phyloP scores from a whole-genome alignment of 768 basidiomycete genomes.

The Gelatoporia subvermispora region DNA sequence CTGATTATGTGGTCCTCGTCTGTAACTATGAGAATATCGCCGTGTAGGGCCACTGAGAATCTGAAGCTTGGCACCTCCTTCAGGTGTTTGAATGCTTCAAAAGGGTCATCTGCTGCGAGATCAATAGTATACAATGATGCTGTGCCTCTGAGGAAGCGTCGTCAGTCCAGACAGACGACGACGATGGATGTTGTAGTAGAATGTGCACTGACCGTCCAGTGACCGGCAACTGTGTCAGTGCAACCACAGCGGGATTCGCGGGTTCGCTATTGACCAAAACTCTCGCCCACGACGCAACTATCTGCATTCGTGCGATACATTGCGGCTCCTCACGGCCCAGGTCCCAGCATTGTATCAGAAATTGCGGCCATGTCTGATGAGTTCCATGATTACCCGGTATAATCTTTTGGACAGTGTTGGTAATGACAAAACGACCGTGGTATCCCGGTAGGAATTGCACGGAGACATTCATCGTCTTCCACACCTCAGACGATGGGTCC shows the following conservation, averaged over 20 bases:
- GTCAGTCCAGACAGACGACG: background rate
- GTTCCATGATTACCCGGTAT: conserved; percentile 1
- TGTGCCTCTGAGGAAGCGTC: conserved; percentile 3
- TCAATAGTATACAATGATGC: conserved; percentile 8
- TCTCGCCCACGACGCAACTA: conserved; percentile 24
- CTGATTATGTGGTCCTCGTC: conserved; percentile 9
- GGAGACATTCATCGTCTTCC: conserved; percentile 33
- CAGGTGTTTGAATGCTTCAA: conserved; percentile 1
- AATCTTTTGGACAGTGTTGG: conserved; percentile 26
- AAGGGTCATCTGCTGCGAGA: background rate
- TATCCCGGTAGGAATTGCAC: conserved; percentile 43
- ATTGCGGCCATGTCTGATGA: conserved; percentile 17
- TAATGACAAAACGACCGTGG: conserved; percentile 43
- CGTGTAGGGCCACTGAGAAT: conserved; percentile 7
- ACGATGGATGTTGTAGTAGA: background rate
- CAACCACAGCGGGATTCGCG: conserved; percentile 30
- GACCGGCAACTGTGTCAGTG: conserved; percentile 23
- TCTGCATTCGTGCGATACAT: conserved; percentile 39
- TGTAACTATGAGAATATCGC: conserved; percentile 5
- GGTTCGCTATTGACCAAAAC: conserved; percentile 42
- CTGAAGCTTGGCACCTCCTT: conserved; percentile 9
- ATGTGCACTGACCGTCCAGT: background rate
- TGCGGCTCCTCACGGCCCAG: conserved; percentile 26
- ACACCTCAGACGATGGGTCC: conserved; percentile 8
- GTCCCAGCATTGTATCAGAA: conserved; percentile 57